Evolutionary conservation across 2,329 filamentous ascomycete genomes (phyloP), one percentile per base, ranked within the genome.

Genomic region (Fusarium albosuccineum): DNA sequence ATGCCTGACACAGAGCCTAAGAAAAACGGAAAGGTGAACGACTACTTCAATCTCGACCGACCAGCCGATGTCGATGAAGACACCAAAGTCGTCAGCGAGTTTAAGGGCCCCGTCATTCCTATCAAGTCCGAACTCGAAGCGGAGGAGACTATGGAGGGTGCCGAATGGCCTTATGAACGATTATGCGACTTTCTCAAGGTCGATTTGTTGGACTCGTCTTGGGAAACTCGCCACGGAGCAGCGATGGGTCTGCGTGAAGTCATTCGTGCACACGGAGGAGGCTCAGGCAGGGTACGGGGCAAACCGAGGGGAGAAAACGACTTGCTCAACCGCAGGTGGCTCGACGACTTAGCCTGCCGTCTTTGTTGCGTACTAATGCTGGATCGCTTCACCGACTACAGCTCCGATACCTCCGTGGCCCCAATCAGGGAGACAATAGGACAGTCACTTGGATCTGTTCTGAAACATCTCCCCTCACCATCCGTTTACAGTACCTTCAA

Each of bases 281-380:
- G 95, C 58, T 95, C 96, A 59, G 97, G 96, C 37, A 90, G 95
- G 53, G 77, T 89, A 58, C 88, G 86, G 63, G 91, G 89, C 62
- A 95, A 91, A 76, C 85, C 86, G 9, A 87, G 89, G 67, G 74
- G 80, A 29, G 90, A 97, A 72, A 99, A 99, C 74, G 88, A 97
- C 73, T 76, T 80, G 2, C 83, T 92, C 44, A 99, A 98, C 73
- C 88, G 91, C 64, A 87, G 85, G 75, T 99, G 94, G 94, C 87
- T 99, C 17, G 92, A 98, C 74, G 95, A 99, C 74, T 85, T 99
- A 52, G 93, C 94, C n/a, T 97, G 94, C 74, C 92, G 96, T 27
- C 86, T 99, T 49, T 95, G 94, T 78, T 97, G 93, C 76, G 94
- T 99, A 53, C 91, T 99, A 73, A 97, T 99, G 90, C 89, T 99